A percentile compares a stretch with the other conserved stretches of the same genome.
Evolutionary conservation across 441 rosid species (phyloP).

Genomic region (Cnidoscolus chayamansa): DNA sequence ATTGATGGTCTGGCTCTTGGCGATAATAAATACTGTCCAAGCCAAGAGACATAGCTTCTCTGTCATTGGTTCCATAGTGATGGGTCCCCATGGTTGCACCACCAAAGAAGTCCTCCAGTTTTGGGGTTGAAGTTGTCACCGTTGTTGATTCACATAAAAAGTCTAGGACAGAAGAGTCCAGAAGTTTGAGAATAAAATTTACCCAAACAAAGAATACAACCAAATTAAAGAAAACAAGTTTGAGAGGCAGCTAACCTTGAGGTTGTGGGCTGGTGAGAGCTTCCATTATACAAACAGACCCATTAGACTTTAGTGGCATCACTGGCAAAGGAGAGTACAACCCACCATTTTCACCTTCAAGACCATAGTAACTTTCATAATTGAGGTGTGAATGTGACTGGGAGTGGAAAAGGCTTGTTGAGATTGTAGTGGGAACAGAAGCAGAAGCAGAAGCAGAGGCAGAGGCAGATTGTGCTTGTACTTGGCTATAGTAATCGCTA

Average conservation of each 20-base stretch:
- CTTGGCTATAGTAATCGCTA: conserved; percentile 23
- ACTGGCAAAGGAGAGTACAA: conserved; percentile 55
- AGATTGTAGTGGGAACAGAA: conserved; percentile 36
- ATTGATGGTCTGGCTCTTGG: conserved; percentile 32
- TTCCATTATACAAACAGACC: conserved; percentile 94
- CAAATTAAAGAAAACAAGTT: background rate
- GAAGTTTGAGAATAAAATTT: conserved; percentile 12
- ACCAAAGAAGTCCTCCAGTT: conserved; percentile 91
- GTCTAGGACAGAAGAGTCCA: conserved; percentile 26
- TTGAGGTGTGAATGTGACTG: conserved; percentile 26
- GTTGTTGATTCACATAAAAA: conserved; percentile 40
- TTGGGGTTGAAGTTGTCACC: conserved; percentile 59
- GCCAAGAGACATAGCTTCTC: conserved; percentile 76
- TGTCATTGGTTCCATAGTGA: conserved; percentile 50
- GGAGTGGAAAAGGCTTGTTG: conserved; percentile 42
- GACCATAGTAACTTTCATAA: conserved; percentile 54
- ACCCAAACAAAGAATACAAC: conserved; percentile 7
- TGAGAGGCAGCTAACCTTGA: conserved; percentile 31
- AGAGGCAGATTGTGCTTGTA: conserved; percentile 17
- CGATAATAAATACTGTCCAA: conserved; percentile 71
- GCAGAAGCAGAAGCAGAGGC: conserved; percentile 18
- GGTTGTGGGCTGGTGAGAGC: conserved; percentile 69
- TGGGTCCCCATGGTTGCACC: conserved; percentile 66
- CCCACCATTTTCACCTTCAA: conserved; percentile 41
- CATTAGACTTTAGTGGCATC: conserved; percentile 96